Base-by-base conservation (phyloP, 1,139 yeast species). In the Hemisphaericaspora subhashii region DNA sequence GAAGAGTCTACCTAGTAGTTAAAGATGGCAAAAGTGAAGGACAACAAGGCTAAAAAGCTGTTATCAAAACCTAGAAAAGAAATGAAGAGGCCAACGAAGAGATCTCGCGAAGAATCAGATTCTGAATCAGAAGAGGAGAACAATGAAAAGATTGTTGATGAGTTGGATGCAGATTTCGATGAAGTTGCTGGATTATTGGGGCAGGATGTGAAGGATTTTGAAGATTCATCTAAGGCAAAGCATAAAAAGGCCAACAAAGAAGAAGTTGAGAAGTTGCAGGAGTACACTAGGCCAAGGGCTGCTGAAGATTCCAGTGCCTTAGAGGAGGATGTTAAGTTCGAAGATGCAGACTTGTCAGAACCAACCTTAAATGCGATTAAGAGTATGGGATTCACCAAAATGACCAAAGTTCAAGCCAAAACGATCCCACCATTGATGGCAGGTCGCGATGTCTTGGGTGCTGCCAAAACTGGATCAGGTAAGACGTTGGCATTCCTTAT, bases 401-500 rank as follows among this genome's bases (percentile, higher is more conserved):
- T 90, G 97, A 92, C 98, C 5, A 79, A 83, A 43, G 97, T 90
- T 11, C 98, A 90, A 65, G 86, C 95, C 26, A 82, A 89, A 62
- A 88, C 98, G 12, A 90, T 90, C 42, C 98, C 98, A 7, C 97
- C 98, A 12, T 72, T 92, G 48, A 70, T 90, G 52, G 96, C 98
- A 0, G 98, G 98, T 31, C 79, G 90, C 53, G 98, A 90, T 66
- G 97, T 90, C 18, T 75, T 90, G 41, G 98, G 97, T 51, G 97
- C 98, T 38, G 98, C 98, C 40, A 90, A 92, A 67, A 92, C 98
- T 1, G 98, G 98, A 34, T 89, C 97, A 1, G 98, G 98, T 61
- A 92, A 92, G 68, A 92, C 98, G 1, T 72, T 94, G 48, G 98
- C 99, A 5, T 92, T 94, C 55, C 72, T 94, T 54, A 76, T 92